Percentiles rank a stretch among this genome's conserved stretches.
Conservation (phyloP, 352 stramenopile species). For the Phytophthora pseudosyringae region DNA sequence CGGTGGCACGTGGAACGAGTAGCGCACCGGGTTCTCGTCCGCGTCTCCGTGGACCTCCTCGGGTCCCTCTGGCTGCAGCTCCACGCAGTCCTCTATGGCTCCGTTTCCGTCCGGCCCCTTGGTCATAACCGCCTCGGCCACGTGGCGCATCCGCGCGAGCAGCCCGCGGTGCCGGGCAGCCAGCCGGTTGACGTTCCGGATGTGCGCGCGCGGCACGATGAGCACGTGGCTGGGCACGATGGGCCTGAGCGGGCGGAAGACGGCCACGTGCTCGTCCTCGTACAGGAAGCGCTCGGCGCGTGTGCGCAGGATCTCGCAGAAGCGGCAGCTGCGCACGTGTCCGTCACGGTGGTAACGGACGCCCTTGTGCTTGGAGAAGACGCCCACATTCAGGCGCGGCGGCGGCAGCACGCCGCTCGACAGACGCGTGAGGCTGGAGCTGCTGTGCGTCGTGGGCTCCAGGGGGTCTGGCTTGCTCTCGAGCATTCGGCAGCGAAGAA, state of each 20-base stretch:
- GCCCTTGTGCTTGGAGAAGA: constrained; percentile 73
- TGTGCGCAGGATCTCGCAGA: constrained; percentile 78
- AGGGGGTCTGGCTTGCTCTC: constrained; percentile 18
- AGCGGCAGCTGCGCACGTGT: constrained; percentile 69
- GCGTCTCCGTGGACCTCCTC: background rate
- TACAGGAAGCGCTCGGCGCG: constrained; percentile 75
- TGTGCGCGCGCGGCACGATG: constrained; percentile 80
- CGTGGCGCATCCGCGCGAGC: constrained; percentile 66
- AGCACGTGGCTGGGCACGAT: constrained; percentile 78
- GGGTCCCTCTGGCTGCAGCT: constrained; percentile 12
- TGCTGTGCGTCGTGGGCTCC: constrained; percentile 17
- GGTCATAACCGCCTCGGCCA: constrained; percentile 59
- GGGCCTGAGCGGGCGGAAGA: constrained; percentile 79
- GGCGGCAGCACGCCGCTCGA: constrained; percentile 26
- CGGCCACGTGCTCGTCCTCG: constrained; percentile 76
- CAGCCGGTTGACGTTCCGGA: constrained; percentile 82
- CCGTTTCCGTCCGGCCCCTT: constrained; percentile 3
- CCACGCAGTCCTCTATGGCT: constrained; percentile 5
- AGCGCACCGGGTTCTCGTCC: constrained; percentile 43
- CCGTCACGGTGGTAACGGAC: constrained; percentile 72
- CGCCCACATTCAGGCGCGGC: constrained; percentile 43
- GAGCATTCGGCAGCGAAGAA: constrained; percentile 4
- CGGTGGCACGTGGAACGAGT: constrained; percentile 68
- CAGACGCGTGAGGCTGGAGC: constrained; percentile 21
- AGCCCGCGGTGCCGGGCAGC: constrained; percentile 53